Conservation (phyloP, 2,329 filamentous ascomycete species). For the Talaromyces islandicus region DNA sequence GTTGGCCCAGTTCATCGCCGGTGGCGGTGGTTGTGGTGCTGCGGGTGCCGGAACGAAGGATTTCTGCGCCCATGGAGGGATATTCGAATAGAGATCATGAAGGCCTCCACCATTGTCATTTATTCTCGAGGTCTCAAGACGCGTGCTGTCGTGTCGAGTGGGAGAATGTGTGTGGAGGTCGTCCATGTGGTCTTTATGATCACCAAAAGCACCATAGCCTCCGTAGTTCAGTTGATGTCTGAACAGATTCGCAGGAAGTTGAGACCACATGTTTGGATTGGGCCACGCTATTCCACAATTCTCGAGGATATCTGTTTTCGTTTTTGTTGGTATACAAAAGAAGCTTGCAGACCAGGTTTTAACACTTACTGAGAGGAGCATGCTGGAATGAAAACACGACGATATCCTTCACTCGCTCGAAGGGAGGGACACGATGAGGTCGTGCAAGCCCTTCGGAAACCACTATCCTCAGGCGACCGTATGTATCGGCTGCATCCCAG, state of each 20-base stretch:
- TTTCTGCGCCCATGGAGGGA: slow-evolving; percentile 24
- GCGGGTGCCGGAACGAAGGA: slow-evolving; percentile 17
- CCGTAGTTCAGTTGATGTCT: slow-evolving; percentile 23
- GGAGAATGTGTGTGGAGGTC: slow-evolving; percentile 62
- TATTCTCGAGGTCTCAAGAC: slow-evolving; percentile 2
- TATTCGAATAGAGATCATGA: slow-evolving; percentile 15
- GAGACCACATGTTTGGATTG: slow-evolving; percentile 63
- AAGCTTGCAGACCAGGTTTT: not conserved
- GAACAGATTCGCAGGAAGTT: slow-evolving; percentile 33
- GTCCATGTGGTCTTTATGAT: slow-evolving; percentile 38
- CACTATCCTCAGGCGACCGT: slow-evolving; percentile 70
- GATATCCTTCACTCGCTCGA: slow-evolving; percentile 65
- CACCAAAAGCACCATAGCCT: slow-evolving; percentile 17
- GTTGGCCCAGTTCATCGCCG: slow-evolving; percentile 3
- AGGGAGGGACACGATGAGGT: slow-evolving; percentile 40
- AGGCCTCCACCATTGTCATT: slow-evolving; percentile 16
- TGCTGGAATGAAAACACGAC: slow-evolving; percentile 80
- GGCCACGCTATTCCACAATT: slow-evolving; percentile 73
- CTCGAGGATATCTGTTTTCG: slow-evolving; percentile 61
- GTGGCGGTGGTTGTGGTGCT: not conserved
- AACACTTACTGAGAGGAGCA: slow-evolving; percentile 62
- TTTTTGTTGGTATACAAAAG: not conserved
- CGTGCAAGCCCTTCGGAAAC: slow-evolving; percentile 67
- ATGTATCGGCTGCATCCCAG: slow-evolving; percentile 65
- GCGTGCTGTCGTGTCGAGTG: slow-evolving; percentile 28